Evolutionary conservation across 768 basidiomycete genomes (phyloP).

Genomic region (Panaeolus papilionaceus): DNA sequence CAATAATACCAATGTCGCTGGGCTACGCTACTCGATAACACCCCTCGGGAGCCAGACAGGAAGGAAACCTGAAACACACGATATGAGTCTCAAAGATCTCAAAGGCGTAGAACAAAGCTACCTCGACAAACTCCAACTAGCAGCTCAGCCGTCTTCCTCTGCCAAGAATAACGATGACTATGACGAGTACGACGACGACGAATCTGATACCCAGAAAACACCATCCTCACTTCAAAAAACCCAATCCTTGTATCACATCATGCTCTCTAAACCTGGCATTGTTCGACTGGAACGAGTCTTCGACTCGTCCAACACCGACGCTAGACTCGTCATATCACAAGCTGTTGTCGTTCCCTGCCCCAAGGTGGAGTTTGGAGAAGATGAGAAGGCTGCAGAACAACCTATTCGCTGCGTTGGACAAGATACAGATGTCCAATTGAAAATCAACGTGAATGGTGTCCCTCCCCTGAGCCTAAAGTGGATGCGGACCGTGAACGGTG

Average conservation of each 20-base stretch:
- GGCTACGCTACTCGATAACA: conserved; percentile 75
- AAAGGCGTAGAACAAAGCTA: conserved; percentile 69
- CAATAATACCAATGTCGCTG: conserved; percentile 85
- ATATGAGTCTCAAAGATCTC: conserved; percentile 67
- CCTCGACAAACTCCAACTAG: conserved; percentile 54
- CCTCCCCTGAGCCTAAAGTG: conserved; percentile 81
- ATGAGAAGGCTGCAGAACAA: conserved; percentile 39
- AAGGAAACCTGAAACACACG: conserved; percentile 56
- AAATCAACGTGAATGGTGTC: conserved; percentile 72
- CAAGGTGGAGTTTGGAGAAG: conserved; percentile 66
- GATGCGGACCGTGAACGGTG: conserved; percentile 71
- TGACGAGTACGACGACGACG: conserved; percentile 74
- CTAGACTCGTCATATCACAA: conserved; percentile 71
- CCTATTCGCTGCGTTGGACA: conserved; percentile 75
- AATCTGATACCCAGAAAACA: conserved; percentile 33
- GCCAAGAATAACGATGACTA: conserved; percentile 51
- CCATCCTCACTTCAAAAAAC: conserved; percentile 68
- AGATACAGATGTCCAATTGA: conserved; percentile 58
- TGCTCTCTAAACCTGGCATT: conserved; percentile 73
- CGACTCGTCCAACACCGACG: conserved; percentile 73
- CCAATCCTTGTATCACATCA: conserved; percentile 76
- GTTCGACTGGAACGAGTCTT: conserved; percentile 77
- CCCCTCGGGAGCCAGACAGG: conserved; percentile 59
- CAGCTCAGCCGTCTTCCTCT: conserved; percentile 41
- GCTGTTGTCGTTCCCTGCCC: conserved; percentile 87